These are phyloP conservation scores for Amyloporia xantha DNA, from an alignment of 768 basidiomycete genomes.

Conservation along the genomic window DNA sequence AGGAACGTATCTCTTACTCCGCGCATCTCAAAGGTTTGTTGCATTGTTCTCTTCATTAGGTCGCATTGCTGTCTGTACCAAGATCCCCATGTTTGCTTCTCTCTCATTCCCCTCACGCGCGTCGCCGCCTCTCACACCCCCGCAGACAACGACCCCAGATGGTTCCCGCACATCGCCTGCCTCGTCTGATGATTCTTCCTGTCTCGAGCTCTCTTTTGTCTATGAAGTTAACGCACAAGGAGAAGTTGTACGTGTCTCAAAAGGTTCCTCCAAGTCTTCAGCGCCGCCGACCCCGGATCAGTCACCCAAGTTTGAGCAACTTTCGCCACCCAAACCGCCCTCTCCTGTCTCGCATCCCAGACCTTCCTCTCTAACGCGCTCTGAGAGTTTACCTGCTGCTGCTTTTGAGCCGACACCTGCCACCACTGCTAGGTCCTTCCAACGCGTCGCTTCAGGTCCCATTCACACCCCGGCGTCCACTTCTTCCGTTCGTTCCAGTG, in stretches of 20 bases:
- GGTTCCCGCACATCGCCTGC: slow-evolving; percentile 17
- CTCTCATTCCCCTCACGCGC: slow-evolving; percentile 1
- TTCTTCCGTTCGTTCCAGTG: slow-evolving; percentile 21
- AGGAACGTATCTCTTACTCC: neutral
- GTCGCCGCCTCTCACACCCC: slow-evolving; percentile 11
- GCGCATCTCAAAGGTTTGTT: slow-evolving; percentile 3
- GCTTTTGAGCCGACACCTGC: slow-evolving; percentile 26
- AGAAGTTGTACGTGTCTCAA: slow-evolving; percentile 49
- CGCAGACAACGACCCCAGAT: slow-evolving; percentile 9
- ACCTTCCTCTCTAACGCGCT: slow-evolving; percentile 53
- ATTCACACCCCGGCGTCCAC: slow-evolving; percentile 25
- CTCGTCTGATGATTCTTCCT: slow-evolving; percentile 51
- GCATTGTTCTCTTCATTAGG: neutral
- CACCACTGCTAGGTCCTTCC: slow-evolving; percentile 45
- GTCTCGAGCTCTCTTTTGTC: slow-evolving; percentile 63
- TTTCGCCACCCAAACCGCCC: slow-evolving; percentile 21
- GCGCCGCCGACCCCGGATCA: slow-evolving; percentile 38
- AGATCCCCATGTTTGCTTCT: neutral
- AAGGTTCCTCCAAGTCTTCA: slow-evolving; percentile 42
- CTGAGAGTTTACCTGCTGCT: slow-evolving; percentile 50
- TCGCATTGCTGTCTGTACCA: neutral
- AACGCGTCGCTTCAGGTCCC: slow-evolving; percentile 62
- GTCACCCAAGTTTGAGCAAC: slow-evolving; percentile 13
- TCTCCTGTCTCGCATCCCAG: slow-evolving; percentile 34
- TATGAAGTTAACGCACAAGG: slow-evolving; percentile 52